Base-by-base conservation (phyloP, 192 early-diverging fungal genomes). In the Coemansia sp. region DNA sequence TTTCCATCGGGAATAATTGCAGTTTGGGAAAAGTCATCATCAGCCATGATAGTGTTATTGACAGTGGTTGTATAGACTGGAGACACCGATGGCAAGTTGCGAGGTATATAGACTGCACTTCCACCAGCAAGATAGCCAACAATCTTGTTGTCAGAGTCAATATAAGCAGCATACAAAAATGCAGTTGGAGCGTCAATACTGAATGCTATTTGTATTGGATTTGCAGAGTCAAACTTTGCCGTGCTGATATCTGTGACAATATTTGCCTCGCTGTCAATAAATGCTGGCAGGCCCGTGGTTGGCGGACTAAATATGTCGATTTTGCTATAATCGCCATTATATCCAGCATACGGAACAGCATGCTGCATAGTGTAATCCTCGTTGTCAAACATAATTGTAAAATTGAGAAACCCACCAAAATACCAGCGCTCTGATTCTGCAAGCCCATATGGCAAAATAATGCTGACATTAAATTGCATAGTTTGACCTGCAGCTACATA, bases 281-380 rank as follows among this genome's bases (percentile, higher is more conserved):
- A 60, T 5, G 17, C 10, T 12, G 58, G 58, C 11, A n/a, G 25
- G 2, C 38, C 38, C 0, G 17, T 47, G 6, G 58, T 11, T 60
- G 21, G 4, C 5, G 45, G 43, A 2, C 19, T 47, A 4, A 60
- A 14, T 25, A 60, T 49, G 21, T 43, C 4, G 10, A 47, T 48
- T 25, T 43, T 47, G 23, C 43, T 48, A 21, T 49, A 60, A 21
- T 60, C 29, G 7, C 58, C 58, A 29, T 60, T 60, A 47, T 29
- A 60, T 12, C 58, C 58, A 0, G 41, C 58, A 45, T 60, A 60
- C 27, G 58, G 58, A 14, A 60, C 58, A 17, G 50, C 47, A 60
- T 48, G 38, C 4, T 43, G 25, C 7, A 25, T 24, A 1, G 23
- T 48, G 41, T 27, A 15, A 3, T 22, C 29, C 15, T 60, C 58